Conservation (phyloP, 75 land plant genomes). For the Isoetes taiwanensis region DNA sequence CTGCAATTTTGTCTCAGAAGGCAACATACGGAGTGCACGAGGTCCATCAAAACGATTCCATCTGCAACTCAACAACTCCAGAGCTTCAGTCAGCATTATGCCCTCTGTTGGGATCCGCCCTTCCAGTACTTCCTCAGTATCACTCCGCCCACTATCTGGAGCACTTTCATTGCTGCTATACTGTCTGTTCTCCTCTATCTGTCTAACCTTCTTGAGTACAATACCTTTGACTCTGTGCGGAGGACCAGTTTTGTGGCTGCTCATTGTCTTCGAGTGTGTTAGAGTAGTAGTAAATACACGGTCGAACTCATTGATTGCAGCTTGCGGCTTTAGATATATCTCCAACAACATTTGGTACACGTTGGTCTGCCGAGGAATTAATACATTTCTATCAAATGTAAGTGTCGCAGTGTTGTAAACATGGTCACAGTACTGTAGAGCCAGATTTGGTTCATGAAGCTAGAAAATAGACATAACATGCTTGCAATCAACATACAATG, state of each 20-base stretch:
- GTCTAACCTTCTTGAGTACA: constrained; percentile 49
- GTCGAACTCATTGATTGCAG: constrained; percentile 51
- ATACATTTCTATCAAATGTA: too few species aligned
- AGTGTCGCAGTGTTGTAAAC: constrained; percentile 30
- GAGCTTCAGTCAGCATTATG: constrained; percentile 41
- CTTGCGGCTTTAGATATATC: constrained; percentile 72
- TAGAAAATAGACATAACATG: constrained; percentile 18
- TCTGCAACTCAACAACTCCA: constrained; percentile 53
- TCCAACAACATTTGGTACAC: constrained; percentile 86
- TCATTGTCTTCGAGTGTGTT: constrained; percentile 14
- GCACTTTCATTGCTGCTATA: constrained; percentile 55
- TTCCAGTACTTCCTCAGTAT: constrained; percentile 41
- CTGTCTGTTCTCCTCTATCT: constrained; percentile 42
- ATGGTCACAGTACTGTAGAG: constrained; percentile 86
- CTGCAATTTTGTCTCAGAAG: constrained; percentile 79
- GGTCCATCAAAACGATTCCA: constrained; percentile 95
- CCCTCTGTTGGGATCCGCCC: constrained; percentile 26
- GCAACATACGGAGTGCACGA: constrained; percentile 69
- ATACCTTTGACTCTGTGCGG: constrained; percentile 34
- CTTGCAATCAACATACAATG: background rate
- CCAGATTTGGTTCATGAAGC: constrained; percentile 78
- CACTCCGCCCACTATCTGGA: constrained; percentile 67
- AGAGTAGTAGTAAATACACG: constrained; percentile 33
- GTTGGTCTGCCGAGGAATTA: constrained; percentile 22
- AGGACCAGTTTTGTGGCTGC: constrained; percentile 23